These are phyloP conservation scores for Phoenix roebelenii DNA, from an alignment of 176 grass and related monocot genomes.

Conservation along the genomic window DNA sequence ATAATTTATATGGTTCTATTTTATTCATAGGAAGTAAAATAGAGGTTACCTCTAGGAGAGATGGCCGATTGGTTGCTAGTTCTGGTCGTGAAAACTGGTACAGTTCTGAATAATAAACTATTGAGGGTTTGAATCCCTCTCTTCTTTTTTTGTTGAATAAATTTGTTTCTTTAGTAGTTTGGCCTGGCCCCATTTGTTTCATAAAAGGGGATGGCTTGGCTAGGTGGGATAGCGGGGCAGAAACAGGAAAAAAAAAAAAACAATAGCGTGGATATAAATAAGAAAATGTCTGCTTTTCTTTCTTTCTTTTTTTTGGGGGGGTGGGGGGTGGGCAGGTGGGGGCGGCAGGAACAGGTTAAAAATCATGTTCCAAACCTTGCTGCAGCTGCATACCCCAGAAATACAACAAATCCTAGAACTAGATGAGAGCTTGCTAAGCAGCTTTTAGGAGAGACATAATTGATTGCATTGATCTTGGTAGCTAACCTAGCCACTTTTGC, in stretches of 20 bases:
- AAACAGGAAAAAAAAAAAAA: not conserved
- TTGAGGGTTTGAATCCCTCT: not conserved
- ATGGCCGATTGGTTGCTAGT: not conserved
- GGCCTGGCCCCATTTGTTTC: not conserved
- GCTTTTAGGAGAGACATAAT: no score
- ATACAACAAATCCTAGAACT: no score
- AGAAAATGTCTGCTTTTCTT: no score
- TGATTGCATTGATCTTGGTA: no score
- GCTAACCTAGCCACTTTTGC: no score
- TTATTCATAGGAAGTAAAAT: not conserved
- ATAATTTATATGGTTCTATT: not conserved
- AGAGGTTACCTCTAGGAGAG: not conserved
- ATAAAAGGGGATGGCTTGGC: not conserved
- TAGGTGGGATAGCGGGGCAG: not conserved
- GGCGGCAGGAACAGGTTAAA: no score
- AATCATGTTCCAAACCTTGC: no score
- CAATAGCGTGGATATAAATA: no score
- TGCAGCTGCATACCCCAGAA: no score
- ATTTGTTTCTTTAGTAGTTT: not conserved
- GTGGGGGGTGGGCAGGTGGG: no score
- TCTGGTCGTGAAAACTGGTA: not conserved
- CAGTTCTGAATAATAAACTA: not conserved
- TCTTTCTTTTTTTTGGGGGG: no score
- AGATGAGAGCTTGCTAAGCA: no score
- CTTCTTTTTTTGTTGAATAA: not conserved